Evolutionary conservation across 768 basidiomycete species (phyloP).

Genomic region (Daedaleopsis sinensis): DNA sequence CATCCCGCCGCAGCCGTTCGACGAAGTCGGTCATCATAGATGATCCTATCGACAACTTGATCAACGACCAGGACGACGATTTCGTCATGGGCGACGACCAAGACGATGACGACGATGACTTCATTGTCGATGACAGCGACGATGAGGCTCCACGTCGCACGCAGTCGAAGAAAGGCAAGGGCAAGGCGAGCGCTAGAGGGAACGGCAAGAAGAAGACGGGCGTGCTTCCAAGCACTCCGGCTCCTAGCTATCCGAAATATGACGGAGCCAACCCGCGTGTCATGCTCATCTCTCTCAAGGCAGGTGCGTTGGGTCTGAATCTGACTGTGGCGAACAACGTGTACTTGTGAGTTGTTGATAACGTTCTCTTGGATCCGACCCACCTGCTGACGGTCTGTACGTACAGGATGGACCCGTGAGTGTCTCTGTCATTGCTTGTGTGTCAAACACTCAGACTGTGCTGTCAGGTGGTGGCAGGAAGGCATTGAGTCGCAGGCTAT

Average conservation of each 20-base stretch:
- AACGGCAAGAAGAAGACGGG: slow-evolving; percentile 39
- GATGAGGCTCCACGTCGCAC: slow-evolving; percentile 28
- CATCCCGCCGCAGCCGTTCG: slow-evolving; percentile 7
- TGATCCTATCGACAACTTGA: slow-evolving; percentile 2
- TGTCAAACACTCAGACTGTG: slow-evolving; percentile 3
- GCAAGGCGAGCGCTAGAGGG: slow-evolving; percentile 27
- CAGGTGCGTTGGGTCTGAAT: slow-evolving; percentile 85
- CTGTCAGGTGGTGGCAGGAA: slow-evolving; percentile 81
- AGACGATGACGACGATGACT: slow-evolving; percentile 36
- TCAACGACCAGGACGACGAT: slow-evolving; percentile 24
- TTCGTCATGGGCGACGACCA: slow-evolving; percentile 23
- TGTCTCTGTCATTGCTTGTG: slow-evolving; percentile 22
- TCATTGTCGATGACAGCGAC: slow-evolving; percentile 40
- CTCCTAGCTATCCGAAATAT: neutral
- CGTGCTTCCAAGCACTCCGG: slow-evolving; percentile 31
- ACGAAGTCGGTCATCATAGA: slow-evolving; percentile 4
- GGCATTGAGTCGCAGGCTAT: slow-evolving; percentile 87
- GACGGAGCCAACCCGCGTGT: slow-evolving; percentile 62
- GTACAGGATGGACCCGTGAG: slow-evolving; percentile 81
- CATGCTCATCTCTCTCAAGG: slow-evolving; percentile 85
- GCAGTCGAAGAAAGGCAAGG: slow-evolving; percentile 21
- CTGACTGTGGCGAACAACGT: slow-evolving; percentile 90
- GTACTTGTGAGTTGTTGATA: slow-evolving; percentile 60
- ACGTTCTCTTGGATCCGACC: neutral
- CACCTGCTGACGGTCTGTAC: slow-evolving; percentile 6